Base-by-base conservation (phyloP, 2,329 filamentous ascomycete species). In the Apiospora pterosperma region DNA sequence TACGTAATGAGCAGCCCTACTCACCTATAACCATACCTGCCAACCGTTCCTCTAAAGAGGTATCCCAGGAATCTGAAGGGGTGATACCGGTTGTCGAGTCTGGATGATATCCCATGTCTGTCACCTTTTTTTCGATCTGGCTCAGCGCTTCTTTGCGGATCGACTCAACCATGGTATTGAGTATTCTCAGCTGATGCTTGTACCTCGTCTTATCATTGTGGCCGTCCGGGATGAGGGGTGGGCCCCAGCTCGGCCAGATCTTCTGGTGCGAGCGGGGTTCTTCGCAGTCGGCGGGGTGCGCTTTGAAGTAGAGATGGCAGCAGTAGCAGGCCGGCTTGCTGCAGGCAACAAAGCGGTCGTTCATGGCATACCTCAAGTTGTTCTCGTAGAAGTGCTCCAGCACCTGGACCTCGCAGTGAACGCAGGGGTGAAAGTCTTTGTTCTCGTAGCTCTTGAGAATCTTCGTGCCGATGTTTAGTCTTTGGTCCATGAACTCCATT, bases 321-420 rank as follows among this genome's bases (percentile, higher is more conserved):
- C 79, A 82, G 64, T 81, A 80, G 63, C 83, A 86, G 3, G 84
- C 79, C 0, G 78, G 77, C 69, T 86, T 86, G 69, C 82, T 86
- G 65, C 79, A 83, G 3, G 78, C 82, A 14, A 86, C 78, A 67
- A 79, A 85, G 3, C 72, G 71, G 64, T 85, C 82, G 5, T 72
- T 63, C 2, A 71, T 73, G 3, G 75, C 73, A 66, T 82, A 85
- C 0, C 19, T 28, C 1, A 78, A 68, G 0, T 67, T 39, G 0
- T 68, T 68, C 5, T 67, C 61, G 66, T 78, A 71, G 66, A 85
- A 85, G 61, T 81, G 73, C 42, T 86, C 81, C 0, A 85, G 70
- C 3, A 84, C 71, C 62, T 80, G 76, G 4, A 85, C 72, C 67
- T 85, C 82, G 2, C 81, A 79, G 67, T 85, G 82, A 12, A 80